These are phyloP conservation scores for Hyaloperonospora arabidopsidis DNA, from an alignment of 352 stramenopile species.

Conservation along the genomic window DNA sequence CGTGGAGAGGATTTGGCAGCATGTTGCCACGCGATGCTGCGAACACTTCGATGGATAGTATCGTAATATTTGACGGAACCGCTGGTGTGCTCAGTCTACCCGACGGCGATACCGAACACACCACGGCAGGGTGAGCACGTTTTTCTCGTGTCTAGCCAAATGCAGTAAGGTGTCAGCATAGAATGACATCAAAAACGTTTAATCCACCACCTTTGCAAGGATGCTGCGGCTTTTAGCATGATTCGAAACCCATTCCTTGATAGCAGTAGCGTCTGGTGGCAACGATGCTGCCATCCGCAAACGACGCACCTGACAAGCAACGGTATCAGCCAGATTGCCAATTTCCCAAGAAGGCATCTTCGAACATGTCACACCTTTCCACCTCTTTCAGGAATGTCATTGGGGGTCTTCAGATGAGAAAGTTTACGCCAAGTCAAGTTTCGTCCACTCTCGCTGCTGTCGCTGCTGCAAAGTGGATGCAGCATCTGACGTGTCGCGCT, in stretches of 20 bases:
- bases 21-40: slow-evolving; percentile 45
- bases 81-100: slow-evolving; percentile 20
- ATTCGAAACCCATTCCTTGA: slow-evolving; percentile 32
- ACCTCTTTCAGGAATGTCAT: background rate
- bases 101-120: slow-evolving; percentile 14
- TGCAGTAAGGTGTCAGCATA: background rate
- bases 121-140: slow-evolving; percentile 14
- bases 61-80: slow-evolving; percentile 61
- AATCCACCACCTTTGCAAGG: slow-evolving; percentile 21
- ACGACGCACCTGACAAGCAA: slow-evolving; percentile 22
- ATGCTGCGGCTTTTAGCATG: slow-evolving; percentile 3
- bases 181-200: background rate
- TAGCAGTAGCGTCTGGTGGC: slow-evolving; percentile 25
- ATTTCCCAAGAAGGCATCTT: too few species aligned
- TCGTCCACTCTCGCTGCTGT: background rate
- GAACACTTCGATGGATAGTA: slow-evolving; percentile 75
- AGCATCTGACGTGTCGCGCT: slow-evolving; percentile 8
- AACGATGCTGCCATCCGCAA: slow-evolving; percentile 35
- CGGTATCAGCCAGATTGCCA: background rate
- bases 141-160: slow-evolving; percentile 17
- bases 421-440: slow-evolving; percentile 21
- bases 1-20: slow-evolving; percentile 59
- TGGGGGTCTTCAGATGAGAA: slow-evolving; percentile 12
- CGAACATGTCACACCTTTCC: slow-evolving; percentile 17
- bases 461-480: slow-evolving; percentile 5